Percentiles rank a stretch among this genome's conserved stretches.
These are phyloP conservation scores for Cryptococcus amylolentus DNA, from an alignment of 1,284 basidiomycete genomes.

Conservation along the genomic window DNA sequence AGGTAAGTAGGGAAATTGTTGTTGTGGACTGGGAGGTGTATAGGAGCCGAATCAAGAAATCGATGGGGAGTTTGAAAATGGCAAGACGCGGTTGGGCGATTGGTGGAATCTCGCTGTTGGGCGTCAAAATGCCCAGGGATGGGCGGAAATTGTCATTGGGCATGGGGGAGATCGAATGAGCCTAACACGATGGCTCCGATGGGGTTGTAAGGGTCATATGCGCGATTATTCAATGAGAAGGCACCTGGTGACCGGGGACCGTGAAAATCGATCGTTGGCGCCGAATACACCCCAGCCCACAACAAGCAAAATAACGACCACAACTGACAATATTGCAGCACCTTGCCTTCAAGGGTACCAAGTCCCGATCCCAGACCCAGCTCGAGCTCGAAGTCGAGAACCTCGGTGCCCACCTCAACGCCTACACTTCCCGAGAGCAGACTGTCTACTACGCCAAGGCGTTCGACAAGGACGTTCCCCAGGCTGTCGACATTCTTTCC, in stretches of 20 bases:
- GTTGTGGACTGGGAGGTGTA: background rate
- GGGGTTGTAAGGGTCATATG: too few species aligned
- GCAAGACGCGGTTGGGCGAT: background rate
- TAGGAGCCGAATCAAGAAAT: background rate
- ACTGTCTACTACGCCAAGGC: slow-evolving; percentile 99
- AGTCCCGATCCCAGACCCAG: slow-evolving; percentile 79
- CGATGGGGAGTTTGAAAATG: background rate
- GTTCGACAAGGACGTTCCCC: slow-evolving; percentile 91
- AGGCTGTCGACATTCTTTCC: slow-evolving; percentile 92
- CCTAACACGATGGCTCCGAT: too few species aligned
- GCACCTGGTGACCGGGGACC: too few species aligned
- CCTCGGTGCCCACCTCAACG: slow-evolving; percentile 95
- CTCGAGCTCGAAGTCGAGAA: slow-evolving; percentile 99
- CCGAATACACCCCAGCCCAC: too few species aligned
- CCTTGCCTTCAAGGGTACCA: slow-evolving; percentile 72
- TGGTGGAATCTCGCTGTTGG: background rate
- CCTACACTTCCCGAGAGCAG: slow-evolving; percentile 98
- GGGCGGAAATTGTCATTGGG: too few species aligned
- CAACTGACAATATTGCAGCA: slow-evolving; percentile 22
- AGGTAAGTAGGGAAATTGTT: slow-evolving; percentile 54
- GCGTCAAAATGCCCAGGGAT: too few species aligned
- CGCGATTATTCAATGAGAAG: too few species aligned
- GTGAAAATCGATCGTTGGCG: too few species aligned
- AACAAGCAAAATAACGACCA: slow-evolving; percentile 4
- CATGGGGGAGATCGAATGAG: too few species aligned